Evolutionary conservation across 2,329 filamentous ascomycete species (phyloP).

Genomic region (Calonectria henricotiae): DNA sequence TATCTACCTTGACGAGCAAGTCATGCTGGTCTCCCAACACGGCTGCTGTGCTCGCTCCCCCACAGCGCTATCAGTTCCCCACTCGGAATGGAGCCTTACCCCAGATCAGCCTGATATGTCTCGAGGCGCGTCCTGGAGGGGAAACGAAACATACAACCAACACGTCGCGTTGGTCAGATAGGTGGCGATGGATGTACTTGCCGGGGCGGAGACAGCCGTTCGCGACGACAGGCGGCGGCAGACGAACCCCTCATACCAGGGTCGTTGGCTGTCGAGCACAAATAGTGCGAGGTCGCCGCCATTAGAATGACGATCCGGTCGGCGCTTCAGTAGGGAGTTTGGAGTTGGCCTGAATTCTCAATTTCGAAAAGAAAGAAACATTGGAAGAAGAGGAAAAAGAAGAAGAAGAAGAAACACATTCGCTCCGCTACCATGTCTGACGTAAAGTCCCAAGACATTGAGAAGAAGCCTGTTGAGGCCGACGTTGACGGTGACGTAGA

Average conservation of each 20-base stretch:
- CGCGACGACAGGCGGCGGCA: background rate
- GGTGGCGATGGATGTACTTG: background rate
- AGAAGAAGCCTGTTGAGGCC: conserved; percentile 48
- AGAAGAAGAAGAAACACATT: too few relatives aligned
- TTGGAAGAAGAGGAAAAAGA: too few relatives aligned
- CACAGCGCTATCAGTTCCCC: conserved; percentile 46
- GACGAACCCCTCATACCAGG: background rate
- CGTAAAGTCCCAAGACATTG: conserved; percentile 43
- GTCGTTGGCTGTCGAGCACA: conserved; percentile 6
- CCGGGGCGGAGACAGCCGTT: background rate
- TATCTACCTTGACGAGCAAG: conserved; percentile 29
- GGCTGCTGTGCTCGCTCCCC: background rate
- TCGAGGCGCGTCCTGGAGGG: conserved; percentile 27
- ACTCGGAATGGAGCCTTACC: conserved; percentile 42
- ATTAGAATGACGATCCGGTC: conserved; percentile 13
- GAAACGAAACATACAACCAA: conserved; percentile 42
- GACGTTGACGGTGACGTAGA: conserved; percentile 45
- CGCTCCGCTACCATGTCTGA: conserved; percentile 39
- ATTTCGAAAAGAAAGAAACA: too few relatives aligned
- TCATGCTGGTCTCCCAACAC: conserved; percentile 21
- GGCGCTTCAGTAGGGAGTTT: conserved; percentile 1
- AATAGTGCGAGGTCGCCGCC: conserved; percentile 23
- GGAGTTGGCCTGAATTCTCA: background rate
- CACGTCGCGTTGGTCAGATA: background rate
- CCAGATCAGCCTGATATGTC: conserved; percentile 46